These are phyloP conservation scores for Moesziomyces parantarcticus DNA, from an alignment of 1,284 basidiomycete species.

Conservation along the genomic window DNA sequence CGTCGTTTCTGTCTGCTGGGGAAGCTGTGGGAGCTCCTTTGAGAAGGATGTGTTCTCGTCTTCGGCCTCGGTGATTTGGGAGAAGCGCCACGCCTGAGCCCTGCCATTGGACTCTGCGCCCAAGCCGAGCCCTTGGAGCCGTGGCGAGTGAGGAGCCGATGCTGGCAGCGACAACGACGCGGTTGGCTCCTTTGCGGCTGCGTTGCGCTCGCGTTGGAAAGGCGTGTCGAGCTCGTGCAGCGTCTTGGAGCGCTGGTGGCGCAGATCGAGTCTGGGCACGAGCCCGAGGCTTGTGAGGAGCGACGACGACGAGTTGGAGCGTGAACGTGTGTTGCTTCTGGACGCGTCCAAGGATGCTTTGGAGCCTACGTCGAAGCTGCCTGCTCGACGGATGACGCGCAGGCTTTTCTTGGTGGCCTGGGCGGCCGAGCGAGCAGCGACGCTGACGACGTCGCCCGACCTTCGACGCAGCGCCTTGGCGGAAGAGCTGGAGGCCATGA, in stretches of 20 bases:
- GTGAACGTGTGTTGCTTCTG: slow-evolving; percentile 16
- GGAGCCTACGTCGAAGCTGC: slow-evolving; percentile 39
- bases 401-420: slow-evolving; percentile 38
- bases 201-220: not conserved
- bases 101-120: slow-evolving; percentile 4
- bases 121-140: slow-evolving; percentile 26
- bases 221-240: slow-evolving; percentile 14
- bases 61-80: slow-evolving; percentile 43
- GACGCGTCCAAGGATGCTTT: slow-evolving; percentile 8
- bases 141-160: slow-evolving; percentile 16
- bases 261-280: slow-evolving; percentile 10
- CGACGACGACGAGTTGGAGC: slow-evolving; percentile 41
- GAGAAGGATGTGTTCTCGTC: slow-evolving; percentile 42
- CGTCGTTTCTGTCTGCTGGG: not conserved
- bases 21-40: slow-evolving; percentile 24
- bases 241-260: slow-evolving; percentile 32
- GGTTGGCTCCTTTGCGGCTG: slow-evolving; percentile 1
- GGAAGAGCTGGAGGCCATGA: slow-evolving; percentile 25
- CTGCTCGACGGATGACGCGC: slow-evolving; percentile 38
- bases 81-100: slow-evolving; percentile 31
- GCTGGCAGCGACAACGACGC: slow-evolving; percentile 12
- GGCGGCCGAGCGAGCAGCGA: slow-evolving; percentile 34
- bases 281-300: slow-evolving; percentile 19
- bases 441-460: slow-evolving; percentile 33
- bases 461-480: slow-evolving; percentile 30